Base-by-base conservation (phyloP, 805 yeast species). In the Sugiyamaella floridensis region DNA sequence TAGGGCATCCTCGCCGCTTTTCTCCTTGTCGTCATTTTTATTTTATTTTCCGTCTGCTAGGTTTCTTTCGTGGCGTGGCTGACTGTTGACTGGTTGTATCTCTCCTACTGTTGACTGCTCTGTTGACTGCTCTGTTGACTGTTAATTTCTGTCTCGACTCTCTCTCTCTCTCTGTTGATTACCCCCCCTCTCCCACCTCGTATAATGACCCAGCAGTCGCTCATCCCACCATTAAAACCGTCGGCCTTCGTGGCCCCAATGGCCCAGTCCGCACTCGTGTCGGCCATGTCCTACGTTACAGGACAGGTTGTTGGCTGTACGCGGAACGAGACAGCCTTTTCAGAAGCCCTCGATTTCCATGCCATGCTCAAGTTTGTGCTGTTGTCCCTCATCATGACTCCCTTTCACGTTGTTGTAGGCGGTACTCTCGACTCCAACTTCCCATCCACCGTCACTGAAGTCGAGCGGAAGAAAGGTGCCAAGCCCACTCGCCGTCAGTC, bases 221-320 rank as follows among this genome's bases (percentile, higher is more conserved):
- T 32, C 37, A 32, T 32, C n/a, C 37, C 37, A 14, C 37, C 37
- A 32, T 11, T 32, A 32, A 32, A 32, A 14, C 37, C 37, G 37
- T 32, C 37, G 37, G n/a, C 37, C n/a, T 32, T 32, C 37, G 37
- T 32, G 37, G 37, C 37, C n/a, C 37, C 37, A 5, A 32, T 32
- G 37, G 37, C 37, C 37, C 48, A 45, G 40, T 34, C 40, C 15
- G 48, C 48, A 14, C n/a, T 37, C 22, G 48, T 45, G n/a, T 45
- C 48, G 19, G 48, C 48, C 14, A 22, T 45, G n/a, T 45, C 48
- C 15, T 45, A 45, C 22, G 48, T 45, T 41, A 45, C 48, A 20
- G 48, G 48, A 6, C 48, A 45, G 22, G 10, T 45, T 14, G 32
- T 45, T 2, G 40, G 32, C 20, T 45, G 40, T 14, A 34, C n/a